These are phyloP conservation scores for Phytopythium ostracodes DNA, from an alignment of 352 stramenopile genomes.

Conservation along the genomic window DNA sequence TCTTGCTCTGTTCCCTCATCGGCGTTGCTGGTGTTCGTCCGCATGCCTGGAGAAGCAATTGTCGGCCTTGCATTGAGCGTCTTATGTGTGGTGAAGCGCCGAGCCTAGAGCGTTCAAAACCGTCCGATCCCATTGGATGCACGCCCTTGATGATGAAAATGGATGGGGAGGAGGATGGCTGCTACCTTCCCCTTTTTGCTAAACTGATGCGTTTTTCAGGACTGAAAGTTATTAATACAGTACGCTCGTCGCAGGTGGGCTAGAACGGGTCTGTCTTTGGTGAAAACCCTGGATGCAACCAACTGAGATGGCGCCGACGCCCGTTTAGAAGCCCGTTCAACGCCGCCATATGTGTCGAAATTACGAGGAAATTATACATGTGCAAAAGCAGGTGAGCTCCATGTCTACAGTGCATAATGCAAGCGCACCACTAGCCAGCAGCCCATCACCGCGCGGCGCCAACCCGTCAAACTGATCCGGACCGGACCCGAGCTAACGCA, in stretches of 20 bases:
- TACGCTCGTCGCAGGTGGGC: not conserved
- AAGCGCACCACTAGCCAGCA: not conserved
- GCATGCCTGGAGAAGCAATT: not conserved
- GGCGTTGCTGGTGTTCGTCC: no score
- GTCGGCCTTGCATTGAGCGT: not conserved
- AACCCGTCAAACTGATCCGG: not conserved
- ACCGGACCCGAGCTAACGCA: not conserved
- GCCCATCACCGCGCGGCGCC: not conserved
- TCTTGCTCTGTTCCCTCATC: not conserved
- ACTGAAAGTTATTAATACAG: not conserved
- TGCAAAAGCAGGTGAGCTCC: slow-evolving; percentile 12
- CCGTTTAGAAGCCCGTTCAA: not conserved
- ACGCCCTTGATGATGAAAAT: not conserved
- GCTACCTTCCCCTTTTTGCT: not conserved
- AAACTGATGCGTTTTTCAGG: not conserved
- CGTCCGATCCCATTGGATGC: not conserved
- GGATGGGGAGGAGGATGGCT: not conserved
- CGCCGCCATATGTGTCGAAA: not conserved
- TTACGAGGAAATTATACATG: not conserved
- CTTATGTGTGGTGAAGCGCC: no score
- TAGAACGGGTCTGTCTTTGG: slow-evolving; percentile 1
- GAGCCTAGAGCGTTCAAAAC: not conserved
- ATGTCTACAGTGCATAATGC: slow-evolving; percentile 1
- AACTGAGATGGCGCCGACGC: not conserved
- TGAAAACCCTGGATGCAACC: not conserved